These are phyloP conservation scores for Termitomyces sp. DNA, from an alignment of 768 basidiomycete genomes.

Conservation along the genomic window DNA sequence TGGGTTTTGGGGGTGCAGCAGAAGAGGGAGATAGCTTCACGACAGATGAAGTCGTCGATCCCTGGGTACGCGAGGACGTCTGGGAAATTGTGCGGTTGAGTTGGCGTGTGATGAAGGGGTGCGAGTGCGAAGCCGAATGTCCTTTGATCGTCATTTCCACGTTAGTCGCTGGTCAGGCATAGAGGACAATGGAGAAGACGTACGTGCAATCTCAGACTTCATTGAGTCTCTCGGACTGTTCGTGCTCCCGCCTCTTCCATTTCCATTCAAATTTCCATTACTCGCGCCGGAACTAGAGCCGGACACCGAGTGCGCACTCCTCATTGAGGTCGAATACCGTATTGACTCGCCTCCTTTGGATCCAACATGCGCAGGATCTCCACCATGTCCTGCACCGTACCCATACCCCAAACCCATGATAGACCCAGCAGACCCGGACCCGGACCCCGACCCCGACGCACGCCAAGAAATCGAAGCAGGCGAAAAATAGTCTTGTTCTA, in stretches of 20 bases:
- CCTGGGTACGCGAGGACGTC: conserved; percentile 55
- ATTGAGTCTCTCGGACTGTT: conserved; percentile 29
- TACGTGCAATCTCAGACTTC: conserved; percentile 39
- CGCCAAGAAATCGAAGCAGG: conserved; percentile 18
- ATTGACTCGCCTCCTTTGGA: conserved; percentile 7
- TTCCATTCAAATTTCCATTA: neutral
- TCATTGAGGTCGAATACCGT: conserved; percentile 11
- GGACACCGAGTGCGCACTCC: neutral
- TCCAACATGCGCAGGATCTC: conserved; percentile 1
- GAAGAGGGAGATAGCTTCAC: conserved; percentile 6
- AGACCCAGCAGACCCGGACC: neutral
- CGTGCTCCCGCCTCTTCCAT: conserved; percentile 11
- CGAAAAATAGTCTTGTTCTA: conserved; percentile 59
- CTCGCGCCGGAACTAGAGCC: neutral
- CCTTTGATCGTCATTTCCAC: conserved; percentile 20
- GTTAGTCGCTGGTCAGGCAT: neutral
- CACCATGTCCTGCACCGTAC: conserved; percentile 14
- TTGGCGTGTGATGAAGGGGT: conserved; percentile 57
- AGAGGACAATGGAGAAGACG: conserved; percentile 14
- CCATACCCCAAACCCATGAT: neutral
- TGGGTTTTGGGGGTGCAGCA: neutral
- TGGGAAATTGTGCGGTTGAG: conserved; percentile 63
- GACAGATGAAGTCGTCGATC: conserved; percentile 32
- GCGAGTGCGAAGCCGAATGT: conserved; percentile 35
- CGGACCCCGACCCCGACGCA: neutral